Evolutionary conservation across 2,329 filamentous ascomycete genomes (phyloP).

Genomic region (Beauveria asiatica): DNA sequence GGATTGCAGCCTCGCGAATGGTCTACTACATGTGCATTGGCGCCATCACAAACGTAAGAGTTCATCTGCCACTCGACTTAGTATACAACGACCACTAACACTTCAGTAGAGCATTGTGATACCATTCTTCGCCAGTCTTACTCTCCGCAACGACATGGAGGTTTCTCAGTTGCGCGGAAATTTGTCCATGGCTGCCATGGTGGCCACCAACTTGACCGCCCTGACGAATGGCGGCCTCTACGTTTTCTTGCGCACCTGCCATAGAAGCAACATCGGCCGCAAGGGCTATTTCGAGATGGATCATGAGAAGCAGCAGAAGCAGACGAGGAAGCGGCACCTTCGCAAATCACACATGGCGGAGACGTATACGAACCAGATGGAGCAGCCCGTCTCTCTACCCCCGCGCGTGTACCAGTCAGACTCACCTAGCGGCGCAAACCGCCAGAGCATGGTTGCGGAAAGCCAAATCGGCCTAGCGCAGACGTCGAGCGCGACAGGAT

Average conservation of each 20-base stretch:
- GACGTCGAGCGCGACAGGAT: not conserved
- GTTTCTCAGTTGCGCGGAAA: conserved; percentile 33
- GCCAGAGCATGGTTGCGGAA: not conserved
- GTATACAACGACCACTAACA: not conserved
- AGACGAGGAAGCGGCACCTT: not conserved
- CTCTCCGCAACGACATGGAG: conserved; percentile 32
- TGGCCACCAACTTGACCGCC: conserved; percentile 58
- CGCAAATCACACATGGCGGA: conserved; percentile 6
- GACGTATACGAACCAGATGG: conserved; percentile 6
- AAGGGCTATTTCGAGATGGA: conserved; percentile 40
- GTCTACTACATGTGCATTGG: conserved; percentile 56
- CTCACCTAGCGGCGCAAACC: not conserved
- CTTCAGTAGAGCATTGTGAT: conserved; percentile 47
- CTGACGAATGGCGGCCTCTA: conserved; percentile 57
- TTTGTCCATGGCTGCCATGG: conserved; percentile 54
- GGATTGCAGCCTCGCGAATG: conserved; percentile 59
- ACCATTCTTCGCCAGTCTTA: conserved; percentile 54
- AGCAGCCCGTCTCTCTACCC: conserved; percentile 1
- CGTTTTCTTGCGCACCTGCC: conserved; percentile 57
- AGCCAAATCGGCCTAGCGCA: conserved; percentile 4
- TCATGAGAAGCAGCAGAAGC: conserved; percentile 25
- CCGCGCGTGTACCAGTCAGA: not conserved
- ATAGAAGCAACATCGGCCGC: conserved; percentile 44
- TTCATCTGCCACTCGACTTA: not conserved
- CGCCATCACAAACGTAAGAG: conserved; percentile 47